Evolutionary conservation across 441 rosid genomes (phyloP).

Genomic region (Populus hybrid): DNA sequence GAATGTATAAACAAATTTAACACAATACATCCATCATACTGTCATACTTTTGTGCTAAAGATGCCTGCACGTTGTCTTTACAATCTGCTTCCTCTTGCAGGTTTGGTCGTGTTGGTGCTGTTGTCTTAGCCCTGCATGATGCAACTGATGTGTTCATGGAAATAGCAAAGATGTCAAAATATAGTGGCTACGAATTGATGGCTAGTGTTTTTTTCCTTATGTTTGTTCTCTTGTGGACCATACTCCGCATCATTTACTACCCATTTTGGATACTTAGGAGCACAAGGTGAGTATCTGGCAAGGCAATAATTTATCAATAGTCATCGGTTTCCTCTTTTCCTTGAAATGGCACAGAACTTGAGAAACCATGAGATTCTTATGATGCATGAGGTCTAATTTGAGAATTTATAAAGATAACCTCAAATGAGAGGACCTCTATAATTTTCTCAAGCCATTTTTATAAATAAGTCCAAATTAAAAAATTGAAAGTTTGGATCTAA

Average conservation of each 20-base stretch:
- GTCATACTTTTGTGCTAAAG: not conserved
- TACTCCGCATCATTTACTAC: constrained; percentile 73
- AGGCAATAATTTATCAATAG: not conserved
- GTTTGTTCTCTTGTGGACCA: constrained; percentile 69
- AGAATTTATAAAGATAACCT: not conserved
- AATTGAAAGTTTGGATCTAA: not conserved
- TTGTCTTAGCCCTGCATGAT: constrained; percentile 86
- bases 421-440: not conserved
- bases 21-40: too few species aligned
- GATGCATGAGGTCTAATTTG: not conserved
- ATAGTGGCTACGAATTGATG: constrained; percentile 62
- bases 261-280: constrained; percentile 94
- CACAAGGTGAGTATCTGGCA: constrained; percentile 57
- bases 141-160: constrained; percentile 86
- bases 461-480: too few species aligned
- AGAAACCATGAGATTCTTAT: not conserved
- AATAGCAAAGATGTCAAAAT: constrained; percentile 87
- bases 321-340: constrained; percentile 6
- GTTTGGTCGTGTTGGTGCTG: constrained; percentile 81
- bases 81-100: constrained; percentile 32
- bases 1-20: not conserved
- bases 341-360: not conserved
- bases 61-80: not conserved
- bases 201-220: constrained; percentile 63
- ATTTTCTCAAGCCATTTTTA: not conserved